Evolutionary conservation across 2,329 filamentous ascomycete species (phyloP).

Genomic region (Dactylellina sp.): DNA sequence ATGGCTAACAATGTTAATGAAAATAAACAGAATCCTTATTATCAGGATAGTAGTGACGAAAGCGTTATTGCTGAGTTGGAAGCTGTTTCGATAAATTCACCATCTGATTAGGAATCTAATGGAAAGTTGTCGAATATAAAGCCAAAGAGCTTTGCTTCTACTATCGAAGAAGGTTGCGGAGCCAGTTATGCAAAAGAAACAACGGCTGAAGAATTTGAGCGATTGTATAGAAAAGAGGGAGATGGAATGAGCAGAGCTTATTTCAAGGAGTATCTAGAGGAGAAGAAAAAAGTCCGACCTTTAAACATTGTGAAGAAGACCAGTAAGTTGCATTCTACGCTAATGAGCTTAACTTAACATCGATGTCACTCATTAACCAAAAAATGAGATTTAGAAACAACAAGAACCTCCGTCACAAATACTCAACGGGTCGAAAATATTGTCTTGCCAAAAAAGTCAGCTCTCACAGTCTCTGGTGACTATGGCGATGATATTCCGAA

Average conservation of each 20-base stretch:
- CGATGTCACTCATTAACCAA: too few species aligned
- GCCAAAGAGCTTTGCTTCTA: neutral
- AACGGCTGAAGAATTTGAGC: constrained; percentile 9
- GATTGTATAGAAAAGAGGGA: constrained; percentile 25
- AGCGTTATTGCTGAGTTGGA: neutral
- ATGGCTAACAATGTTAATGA: constrained; percentile 1
- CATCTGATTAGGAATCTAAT: constrained; percentile 11
- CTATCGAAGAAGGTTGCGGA: neutral
- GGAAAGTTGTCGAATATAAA: neutral
- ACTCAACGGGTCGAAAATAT: neutral
- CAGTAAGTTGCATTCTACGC: constrained; percentile 3
- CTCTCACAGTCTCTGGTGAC: constrained; percentile 6
- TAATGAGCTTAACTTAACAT: neutral
- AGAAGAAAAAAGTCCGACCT: constrained; percentile 25
- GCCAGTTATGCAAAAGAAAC: neutral
- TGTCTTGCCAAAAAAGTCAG: neutral
- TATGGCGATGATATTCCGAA: constrained; percentile 23
- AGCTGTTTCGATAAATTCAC: neutral
- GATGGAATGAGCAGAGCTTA: constrained; percentile 22
- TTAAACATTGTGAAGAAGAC: constrained; percentile 16
- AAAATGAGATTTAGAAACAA: too few species aligned
- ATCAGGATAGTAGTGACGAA: neutral
- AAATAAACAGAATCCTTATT: neutral
- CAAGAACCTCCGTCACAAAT: neutral
- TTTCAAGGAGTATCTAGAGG: constrained; percentile 33